A percentile compares a stretch with the other conserved stretches of the same genome.
These are phyloP conservation scores for Hypomyces rosellus DNA, from an alignment of 2,329 filamentous ascomycete species.

Conservation along the genomic window DNA sequence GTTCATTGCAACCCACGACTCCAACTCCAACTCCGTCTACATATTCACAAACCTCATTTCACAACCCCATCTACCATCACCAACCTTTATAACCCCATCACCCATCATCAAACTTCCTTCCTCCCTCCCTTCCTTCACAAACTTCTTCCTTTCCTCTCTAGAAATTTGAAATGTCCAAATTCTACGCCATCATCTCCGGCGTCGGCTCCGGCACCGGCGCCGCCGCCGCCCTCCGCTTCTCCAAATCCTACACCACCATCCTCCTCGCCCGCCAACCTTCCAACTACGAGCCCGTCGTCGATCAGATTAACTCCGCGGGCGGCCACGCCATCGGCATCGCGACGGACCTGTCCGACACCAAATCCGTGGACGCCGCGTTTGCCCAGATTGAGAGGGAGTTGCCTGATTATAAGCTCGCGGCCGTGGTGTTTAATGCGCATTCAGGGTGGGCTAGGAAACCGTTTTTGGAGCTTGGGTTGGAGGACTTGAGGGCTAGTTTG, in stretches of 20 bases:
- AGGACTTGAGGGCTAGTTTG: constrained; percentile 44
- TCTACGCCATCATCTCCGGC: constrained; percentile 65
- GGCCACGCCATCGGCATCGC: constrained; percentile 66
- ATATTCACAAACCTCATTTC: background rate
- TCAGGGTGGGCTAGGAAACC: constrained; percentile 46
- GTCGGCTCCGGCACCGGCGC: constrained; percentile 63
- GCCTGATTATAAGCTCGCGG: constrained; percentile 48
- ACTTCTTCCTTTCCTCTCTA: no score
- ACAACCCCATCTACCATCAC: background rate
- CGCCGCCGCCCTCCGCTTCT: constrained; percentile 51
- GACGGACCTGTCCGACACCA: constrained; percentile 39
- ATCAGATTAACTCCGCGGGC: constrained; percentile 61
- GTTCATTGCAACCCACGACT: background rate
- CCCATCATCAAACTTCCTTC: background rate
- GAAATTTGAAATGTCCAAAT: constrained; percentile 14
- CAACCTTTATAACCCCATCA: background rate
- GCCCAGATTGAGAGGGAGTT: constrained; percentile 55
- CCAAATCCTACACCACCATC: constrained; percentile 63
- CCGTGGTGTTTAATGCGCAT: constrained; percentile 66
- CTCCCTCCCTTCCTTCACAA: constrained; percentile 4
- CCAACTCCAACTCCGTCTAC: background rate
- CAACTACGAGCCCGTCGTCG: constrained; percentile 59
- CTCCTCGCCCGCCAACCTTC: constrained; percentile 64
- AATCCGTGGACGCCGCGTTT: constrained; percentile 51
- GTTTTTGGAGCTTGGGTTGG: constrained; percentile 49